A percentile compares a stretch with the other conserved stretches of the same genome.
phyloP scores from a whole-genome alignment of 2,329 filamentous ascomycete genomes.

The Neofusicoccum umdonicola region DNA sequence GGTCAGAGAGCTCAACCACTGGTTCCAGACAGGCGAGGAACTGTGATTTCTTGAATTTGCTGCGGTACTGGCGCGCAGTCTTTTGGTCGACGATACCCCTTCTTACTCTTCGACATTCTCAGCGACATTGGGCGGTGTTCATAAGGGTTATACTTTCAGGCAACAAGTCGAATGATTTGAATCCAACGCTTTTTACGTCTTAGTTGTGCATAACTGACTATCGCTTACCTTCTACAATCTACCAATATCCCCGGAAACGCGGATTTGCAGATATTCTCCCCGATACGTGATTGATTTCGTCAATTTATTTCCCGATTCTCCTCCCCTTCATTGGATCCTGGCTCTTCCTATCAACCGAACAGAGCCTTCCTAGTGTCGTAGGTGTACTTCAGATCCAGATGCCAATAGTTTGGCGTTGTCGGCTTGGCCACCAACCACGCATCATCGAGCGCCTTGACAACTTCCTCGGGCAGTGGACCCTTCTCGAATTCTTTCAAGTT shows the following conservation, averaged over 20 bases:
- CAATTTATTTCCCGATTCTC: too few relatives aligned
- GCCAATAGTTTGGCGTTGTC: constrained; percentile 22
- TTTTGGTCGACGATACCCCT: constrained; percentile 6
- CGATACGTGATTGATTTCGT: too few relatives aligned
- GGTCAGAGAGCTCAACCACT: constrained; percentile 37
- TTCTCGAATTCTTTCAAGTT: constrained; percentile 60
- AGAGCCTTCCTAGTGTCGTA: constrained; percentile 16
- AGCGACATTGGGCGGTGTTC: constrained; percentile 1
- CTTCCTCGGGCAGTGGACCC: constrained; percentile 70
- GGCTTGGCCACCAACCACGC: constrained; percentile 57
- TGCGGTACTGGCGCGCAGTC: neutral
- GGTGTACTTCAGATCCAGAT: constrained; percentile 17
- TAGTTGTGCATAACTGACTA: neutral
- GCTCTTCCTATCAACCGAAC: constrained; percentile 1
- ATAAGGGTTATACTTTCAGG: neutral
- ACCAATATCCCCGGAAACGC: neutral
- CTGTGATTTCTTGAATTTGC: neutral
- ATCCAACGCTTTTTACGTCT: neutral
- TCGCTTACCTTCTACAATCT: neutral
- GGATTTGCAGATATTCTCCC: neutral
- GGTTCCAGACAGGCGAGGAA: constrained; percentile 19
- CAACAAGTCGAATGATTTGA: neutral
- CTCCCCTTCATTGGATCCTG: too few relatives aligned
- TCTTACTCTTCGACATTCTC: neutral
- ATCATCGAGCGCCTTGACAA: constrained; percentile 70